Conservation (phyloP, 1,284 basidiomycete species). For the Limonomyces culmigenus region DNA sequence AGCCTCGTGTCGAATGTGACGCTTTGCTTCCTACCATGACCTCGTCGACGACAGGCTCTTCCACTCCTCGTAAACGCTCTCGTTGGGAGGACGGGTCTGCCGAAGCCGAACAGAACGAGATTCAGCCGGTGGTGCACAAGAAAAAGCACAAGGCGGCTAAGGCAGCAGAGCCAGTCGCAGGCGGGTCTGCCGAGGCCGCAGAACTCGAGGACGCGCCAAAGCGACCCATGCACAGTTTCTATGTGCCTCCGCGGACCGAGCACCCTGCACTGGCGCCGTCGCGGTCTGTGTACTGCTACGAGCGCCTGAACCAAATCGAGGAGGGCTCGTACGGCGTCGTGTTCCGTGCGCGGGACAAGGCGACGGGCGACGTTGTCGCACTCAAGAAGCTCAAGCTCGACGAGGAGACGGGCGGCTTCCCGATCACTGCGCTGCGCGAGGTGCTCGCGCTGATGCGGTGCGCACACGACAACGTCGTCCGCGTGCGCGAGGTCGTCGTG, state of each 20-base stretch:
- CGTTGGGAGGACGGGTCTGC: conserved; percentile 9
- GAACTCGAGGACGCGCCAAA: conserved; percentile 4
- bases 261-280: conserved; percentile 72
- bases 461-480: conserved; percentile 88
- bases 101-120: conserved; percentile 14
- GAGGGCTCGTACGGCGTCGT: conserved; percentile 98
- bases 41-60: conserved; percentile 5
- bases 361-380: conserved; percentile 89
- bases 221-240: conserved; percentile 32
- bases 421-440: conserved; percentile 92
- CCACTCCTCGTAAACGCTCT: conserved; percentile 13
- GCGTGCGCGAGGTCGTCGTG: conserved; percentile 91
- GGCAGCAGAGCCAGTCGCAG: conserved; percentile 1
- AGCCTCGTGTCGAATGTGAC: neutral
- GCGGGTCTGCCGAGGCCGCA: conserved; percentile 5
- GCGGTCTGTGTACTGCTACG: conserved; percentile 84
- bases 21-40: neutral
- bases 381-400: conserved; percentile 97
- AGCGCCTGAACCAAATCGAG: conserved; percentile 94
- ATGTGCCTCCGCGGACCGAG: conserved; percentile 56
- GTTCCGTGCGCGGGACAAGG: conserved; percentile 85
- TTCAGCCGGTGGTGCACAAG: conserved; percentile 22
- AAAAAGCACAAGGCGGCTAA: conserved; percentile 18
- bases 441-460: conserved; percentile 89
- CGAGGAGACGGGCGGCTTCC: conserved; percentile 95